Conservation (phyloP, 2,329 filamentous ascomycete species). For the Parafenestella ontariensis region DNA sequence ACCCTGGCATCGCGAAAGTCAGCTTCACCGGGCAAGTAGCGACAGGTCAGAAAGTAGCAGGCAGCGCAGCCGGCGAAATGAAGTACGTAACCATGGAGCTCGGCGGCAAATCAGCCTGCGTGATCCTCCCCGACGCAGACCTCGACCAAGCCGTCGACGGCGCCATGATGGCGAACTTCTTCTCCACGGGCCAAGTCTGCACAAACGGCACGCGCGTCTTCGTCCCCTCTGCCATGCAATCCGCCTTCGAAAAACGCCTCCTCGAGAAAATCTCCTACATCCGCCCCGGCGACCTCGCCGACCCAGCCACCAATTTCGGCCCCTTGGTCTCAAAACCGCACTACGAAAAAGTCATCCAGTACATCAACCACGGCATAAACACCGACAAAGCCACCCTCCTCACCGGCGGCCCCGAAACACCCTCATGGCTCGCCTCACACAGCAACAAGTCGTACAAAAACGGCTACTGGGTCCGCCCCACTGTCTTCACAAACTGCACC, state of each 20-base stretch:
- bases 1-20: constrained; percentile 79
- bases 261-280: constrained; percentile 73
- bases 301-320: constrained; percentile 79
- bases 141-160: constrained; percentile 83
- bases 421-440: constrained; percentile 55
- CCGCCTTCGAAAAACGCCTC: constrained; percentile 71
- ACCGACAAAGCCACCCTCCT: constrained; percentile 76
- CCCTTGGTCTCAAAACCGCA: constrained; percentile 79
- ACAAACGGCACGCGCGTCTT: constrained; percentile 92
- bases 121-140: constrained; percentile 81
- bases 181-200: constrained; percentile 88
- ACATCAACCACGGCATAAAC: constrained; percentile 78
- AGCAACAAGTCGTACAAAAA: constrained; percentile 53
- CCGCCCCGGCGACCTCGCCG: constrained; percentile 75
- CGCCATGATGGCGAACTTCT: constrained; percentile 95
- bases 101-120: constrained; percentile 82
- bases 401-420: constrained; percentile 70
- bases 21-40: constrained; percentile 88
- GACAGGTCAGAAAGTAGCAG: constrained; percentile 83
- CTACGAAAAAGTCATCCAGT: constrained; percentile 77
- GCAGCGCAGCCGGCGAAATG: constrained; percentile 76
- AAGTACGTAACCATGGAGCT: constrained; percentile 94
- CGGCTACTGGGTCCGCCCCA: constrained; percentile 87
- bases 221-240: constrained; percentile 70
- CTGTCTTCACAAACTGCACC: constrained; percentile 84